These are phyloP conservation scores for Paecilomyces dactylethromorphus DNA, from an alignment of 2,329 filamentous ascomycete genomes.

Conservation along the genomic window DNA sequence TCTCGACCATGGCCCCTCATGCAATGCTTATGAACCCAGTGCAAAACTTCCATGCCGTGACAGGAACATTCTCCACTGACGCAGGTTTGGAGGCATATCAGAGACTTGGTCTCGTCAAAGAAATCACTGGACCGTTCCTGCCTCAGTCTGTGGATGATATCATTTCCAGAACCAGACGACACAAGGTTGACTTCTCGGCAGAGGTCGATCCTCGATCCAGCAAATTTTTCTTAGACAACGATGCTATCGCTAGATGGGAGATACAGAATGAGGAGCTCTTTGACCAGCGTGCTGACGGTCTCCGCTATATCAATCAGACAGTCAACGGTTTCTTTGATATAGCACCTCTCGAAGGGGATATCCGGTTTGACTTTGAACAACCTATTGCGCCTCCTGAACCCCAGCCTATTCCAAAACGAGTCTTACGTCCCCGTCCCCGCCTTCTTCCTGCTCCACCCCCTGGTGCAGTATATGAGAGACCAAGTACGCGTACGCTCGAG, in stretches of 20 bases:
- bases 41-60: constrained; percentile 32
- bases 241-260: constrained; percentile 33
- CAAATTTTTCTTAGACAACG: constrained; percentile 22
- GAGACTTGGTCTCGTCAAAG: constrained; percentile 1
- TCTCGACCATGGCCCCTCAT: constrained; percentile 20
- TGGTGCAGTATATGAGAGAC: not conserved
- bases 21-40: constrained; percentile 32
- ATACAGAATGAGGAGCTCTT: constrained; percentile 23
- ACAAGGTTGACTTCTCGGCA: constrained; percentile 8
- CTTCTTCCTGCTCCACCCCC: not conserved
- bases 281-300: constrained; percentile 12
- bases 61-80: constrained; percentile 43
- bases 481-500: not conserved
- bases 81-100: constrained; percentile 15
- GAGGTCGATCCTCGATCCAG: constrained; percentile 16
- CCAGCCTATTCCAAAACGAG: constrained; percentile 3
- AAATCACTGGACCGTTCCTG: constrained; percentile 6
- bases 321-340: constrained; percentile 23
- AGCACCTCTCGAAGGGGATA: constrained; percentile 23
- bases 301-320: constrained; percentile 33
- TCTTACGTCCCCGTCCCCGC: not conserved
- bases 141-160: constrained; percentile 26
- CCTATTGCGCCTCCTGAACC: constrained; percentile 2
- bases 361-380: constrained; percentile 25
- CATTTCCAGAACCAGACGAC: constrained; percentile 12